A percentile compares a stretch with the other conserved stretches of the same genome.
Conservation (phyloP, 2,329 filamentous ascomycete genomes). For the Penicillium sp. region DNA sequence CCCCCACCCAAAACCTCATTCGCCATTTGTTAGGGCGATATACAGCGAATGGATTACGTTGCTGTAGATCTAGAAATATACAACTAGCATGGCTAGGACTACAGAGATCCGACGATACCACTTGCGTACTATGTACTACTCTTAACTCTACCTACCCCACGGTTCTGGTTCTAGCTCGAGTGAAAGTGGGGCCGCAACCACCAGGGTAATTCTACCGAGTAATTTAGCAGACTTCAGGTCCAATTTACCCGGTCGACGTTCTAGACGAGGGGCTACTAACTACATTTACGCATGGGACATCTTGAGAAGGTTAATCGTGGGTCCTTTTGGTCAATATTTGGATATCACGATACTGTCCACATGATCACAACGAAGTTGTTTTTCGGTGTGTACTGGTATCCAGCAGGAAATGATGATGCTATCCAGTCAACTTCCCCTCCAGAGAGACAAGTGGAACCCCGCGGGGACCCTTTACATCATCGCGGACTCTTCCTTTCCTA, state of each 20-base stretch:
- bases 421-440: background rate
- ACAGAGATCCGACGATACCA: background rate
- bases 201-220: background rate
- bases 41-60: constrained; percentile 15
- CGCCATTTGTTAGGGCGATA: background rate
- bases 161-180: background rate
- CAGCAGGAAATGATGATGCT: background rate
- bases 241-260: constrained; percentile 3
- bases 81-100: constrained; percentile 1
- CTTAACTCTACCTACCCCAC: background rate
- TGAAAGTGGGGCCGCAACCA: background rate
- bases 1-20: constrained; percentile 4
- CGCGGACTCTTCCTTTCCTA: constrained; percentile 16
- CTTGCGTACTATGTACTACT: too few relatives aligned
- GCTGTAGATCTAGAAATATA: constrained; percentile 18
- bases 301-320: background rate
- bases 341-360: background rate
- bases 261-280: constrained; percentile 10
- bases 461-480: constrained; percentile 28
- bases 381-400: background rate
- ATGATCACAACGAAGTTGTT: too few relatives aligned
- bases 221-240: constrained; percentile 2
- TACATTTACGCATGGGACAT: constrained; percentile 10
- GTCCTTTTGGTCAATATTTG: background rate
- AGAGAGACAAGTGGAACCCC: background rate